A percentile compares a stretch with the other conserved stretches of the same genome.
These are phyloP conservation scores for Diatrype stigma DNA, from an alignment of 2,329 filamentous ascomycete genomes.

Conservation along the genomic window DNA sequence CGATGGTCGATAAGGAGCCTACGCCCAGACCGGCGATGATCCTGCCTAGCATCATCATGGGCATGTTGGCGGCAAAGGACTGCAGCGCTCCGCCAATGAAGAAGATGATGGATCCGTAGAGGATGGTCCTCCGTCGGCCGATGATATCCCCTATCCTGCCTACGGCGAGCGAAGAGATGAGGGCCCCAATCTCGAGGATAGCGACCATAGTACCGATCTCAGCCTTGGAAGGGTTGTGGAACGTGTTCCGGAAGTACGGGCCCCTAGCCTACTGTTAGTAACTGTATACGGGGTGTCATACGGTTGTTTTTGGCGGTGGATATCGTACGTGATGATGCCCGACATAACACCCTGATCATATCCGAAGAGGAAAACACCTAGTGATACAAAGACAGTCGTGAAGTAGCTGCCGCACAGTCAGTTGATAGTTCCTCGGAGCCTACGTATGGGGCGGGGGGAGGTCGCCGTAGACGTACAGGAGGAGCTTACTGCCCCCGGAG, in stretches of 20 bases:
- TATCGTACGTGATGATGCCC: conserved; percentile 59
- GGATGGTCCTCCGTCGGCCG: conserved; percentile 81
- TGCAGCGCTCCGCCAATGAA: conserved; percentile 80
- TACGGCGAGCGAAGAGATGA: conserved; percentile 82
- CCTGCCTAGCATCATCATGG: conserved; percentile 83
- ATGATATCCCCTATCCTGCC: conserved; percentile 89
- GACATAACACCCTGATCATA: conserved; percentile 93
- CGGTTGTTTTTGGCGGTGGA: neutral
- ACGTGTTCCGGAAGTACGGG: conserved; percentile 84
- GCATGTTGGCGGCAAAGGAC: conserved; percentile 74
- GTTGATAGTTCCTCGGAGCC: conserved; percentile 8
- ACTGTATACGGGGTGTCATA: neutral
- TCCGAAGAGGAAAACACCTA: conserved; percentile 84
- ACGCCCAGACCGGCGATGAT: conserved; percentile 83
- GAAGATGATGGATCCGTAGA: conserved; percentile 92
- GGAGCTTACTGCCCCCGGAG: conserved; percentile 78
- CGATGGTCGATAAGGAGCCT: conserved; percentile 84
- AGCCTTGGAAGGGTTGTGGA: conserved; percentile 79
- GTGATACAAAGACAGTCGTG: conserved; percentile 83
- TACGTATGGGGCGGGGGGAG: neutral
- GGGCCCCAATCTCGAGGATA: conserved; percentile 89
- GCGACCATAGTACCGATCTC: conserved; percentile 97
- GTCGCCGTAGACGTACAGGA: conserved; percentile 60
- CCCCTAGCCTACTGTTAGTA: conserved; percentile 52
- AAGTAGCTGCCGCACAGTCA: conserved; percentile 64